These are phyloP conservation scores for Balamuthia mandrillaris DNA, from an alignment of 208 protist species.

Conservation along the genomic window DNA sequence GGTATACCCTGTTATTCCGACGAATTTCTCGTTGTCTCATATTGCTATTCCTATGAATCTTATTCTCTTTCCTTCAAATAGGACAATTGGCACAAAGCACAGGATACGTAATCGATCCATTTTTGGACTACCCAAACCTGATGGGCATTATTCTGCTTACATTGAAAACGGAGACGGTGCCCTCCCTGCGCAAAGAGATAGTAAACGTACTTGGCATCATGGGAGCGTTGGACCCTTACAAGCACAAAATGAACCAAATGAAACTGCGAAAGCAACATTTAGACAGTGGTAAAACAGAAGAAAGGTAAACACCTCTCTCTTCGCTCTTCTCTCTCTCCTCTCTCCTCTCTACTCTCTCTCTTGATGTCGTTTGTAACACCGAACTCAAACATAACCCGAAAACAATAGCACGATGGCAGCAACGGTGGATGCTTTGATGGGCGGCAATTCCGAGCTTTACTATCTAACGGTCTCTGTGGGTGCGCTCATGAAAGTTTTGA, in stretches of 20 bases:
- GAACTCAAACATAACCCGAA: no score
- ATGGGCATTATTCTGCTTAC: slow-evolving; percentile 70
- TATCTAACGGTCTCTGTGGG: slow-evolving; percentile 78
- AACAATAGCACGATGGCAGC: no score
- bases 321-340: neutral
- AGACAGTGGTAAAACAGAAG: no score
- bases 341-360: neutral
- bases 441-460: slow-evolving; percentile 73
- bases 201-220: slow-evolving; percentile 84
- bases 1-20: no score
- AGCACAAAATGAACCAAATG: slow-evolving; percentile 59
- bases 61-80: no score
- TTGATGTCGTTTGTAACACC: neutral
- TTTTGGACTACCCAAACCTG: slow-evolving; percentile 72
- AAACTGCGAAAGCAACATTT: neutral
- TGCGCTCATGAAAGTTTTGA: slow-evolving; percentile 79
- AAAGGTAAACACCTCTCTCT: neutral
- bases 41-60: no score
- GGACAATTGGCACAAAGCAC: slow-evolving; percentile 64
- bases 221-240: slow-evolving; percentile 85
- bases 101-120: slow-evolving; percentile 73
- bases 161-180: slow-evolving; percentile 72
- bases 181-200: slow-evolving; percentile 70
- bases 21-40: no score
- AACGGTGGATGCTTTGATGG: slow-evolving; percentile 30